Base-by-base conservation (phyloP, 495 filamentous ascomycete genomes). In the Penicillium flavigenum region DNA sequence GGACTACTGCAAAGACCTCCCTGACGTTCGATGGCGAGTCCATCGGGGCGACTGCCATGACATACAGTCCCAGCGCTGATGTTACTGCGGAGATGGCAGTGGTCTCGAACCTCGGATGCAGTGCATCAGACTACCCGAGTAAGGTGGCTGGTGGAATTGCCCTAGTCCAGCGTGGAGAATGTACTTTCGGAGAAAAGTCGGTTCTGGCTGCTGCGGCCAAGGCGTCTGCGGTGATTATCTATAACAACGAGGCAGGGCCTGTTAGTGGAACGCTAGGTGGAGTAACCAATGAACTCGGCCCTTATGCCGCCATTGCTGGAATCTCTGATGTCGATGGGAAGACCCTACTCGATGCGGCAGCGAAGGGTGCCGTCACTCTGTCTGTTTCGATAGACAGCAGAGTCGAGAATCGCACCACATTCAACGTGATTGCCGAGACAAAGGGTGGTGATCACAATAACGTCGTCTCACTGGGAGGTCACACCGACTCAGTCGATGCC, bases 361-460 rank as follows among this genome's bases (percentile, higher is more conserved):
- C 56, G 22, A 63, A 51, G 0, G 81, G 80, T 20, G 57, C 56
- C 7, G 60, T 69, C 11, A 64, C 55, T 20, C 66, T 69, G 4
- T 59, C 63, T 36, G 59, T 77, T 16, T 50, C 58, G 32, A 59
- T 79, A 4, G 59, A 81, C 42, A 68, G 74, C 31, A 60, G 73
- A 42, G 58, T 76, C 12, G 76, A 83, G 59, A 74, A 76, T 44
- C 72, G 80, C 17, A 76, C 74, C 5, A 86, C 74, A 0, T 77
- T 78, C 73, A 89, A 91, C 57, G 84, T 90, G n/a, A 76, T 89
- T 53, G 88, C 86, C 10, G 79, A 83, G 63, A 83, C 85, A 34
- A 86, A 85, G 59, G 70, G 63, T 10, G 88, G 88, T 53, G 81
- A 89, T 68, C 80, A 82, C 17, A 72, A 84, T 56, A 88, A 87